Conservation (phyloP, 2,329 filamentous ascomycete species). For the Phialocephala subalpina region DNA sequence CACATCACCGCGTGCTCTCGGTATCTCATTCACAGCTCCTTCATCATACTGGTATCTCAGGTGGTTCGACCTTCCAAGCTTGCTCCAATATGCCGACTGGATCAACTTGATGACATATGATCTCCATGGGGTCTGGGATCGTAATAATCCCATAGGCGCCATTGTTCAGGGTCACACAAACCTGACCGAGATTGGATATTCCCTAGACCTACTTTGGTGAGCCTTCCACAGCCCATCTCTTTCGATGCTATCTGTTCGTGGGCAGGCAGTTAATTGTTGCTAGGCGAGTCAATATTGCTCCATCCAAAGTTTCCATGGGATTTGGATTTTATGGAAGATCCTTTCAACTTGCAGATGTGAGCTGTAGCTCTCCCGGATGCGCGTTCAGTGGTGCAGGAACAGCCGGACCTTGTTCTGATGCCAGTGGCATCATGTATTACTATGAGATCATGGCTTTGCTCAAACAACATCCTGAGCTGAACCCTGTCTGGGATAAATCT, state of each 20-base stretch:
- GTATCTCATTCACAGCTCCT: constrained; percentile 48
- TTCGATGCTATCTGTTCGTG: too few relatives aligned
- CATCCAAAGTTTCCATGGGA: constrained; percentile 1
- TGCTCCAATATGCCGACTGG: constrained; percentile 37
- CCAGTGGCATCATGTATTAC: background rate
- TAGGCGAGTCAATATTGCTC: background rate
- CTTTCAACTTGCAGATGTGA: constrained; percentile 4
- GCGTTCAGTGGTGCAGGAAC: background rate
- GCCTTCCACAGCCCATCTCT: too few relatives aligned
- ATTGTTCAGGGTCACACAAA: background rate
- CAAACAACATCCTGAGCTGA: background rate
- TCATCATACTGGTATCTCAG: constrained; percentile 26
- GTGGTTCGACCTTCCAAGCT: constrained; percentile 37
- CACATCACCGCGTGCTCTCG: constrained; percentile 45
- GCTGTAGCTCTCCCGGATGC: background rate
- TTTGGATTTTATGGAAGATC: constrained; percentile 6
- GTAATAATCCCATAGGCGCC: background rate
- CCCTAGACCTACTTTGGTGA: background rate
- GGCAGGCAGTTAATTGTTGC: too few relatives aligned
- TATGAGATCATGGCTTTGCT: background rate
- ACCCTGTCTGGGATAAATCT: background rate
- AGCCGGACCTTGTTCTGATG: background rate
- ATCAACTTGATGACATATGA: constrained; percentile 42
- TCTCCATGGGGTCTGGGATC: constrained; percentile 39
- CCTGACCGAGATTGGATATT: background rate